phyloP scores from a whole-genome alignment of 2,329 filamentous ascomycete species.

The Diaporthe sp. region DNA sequence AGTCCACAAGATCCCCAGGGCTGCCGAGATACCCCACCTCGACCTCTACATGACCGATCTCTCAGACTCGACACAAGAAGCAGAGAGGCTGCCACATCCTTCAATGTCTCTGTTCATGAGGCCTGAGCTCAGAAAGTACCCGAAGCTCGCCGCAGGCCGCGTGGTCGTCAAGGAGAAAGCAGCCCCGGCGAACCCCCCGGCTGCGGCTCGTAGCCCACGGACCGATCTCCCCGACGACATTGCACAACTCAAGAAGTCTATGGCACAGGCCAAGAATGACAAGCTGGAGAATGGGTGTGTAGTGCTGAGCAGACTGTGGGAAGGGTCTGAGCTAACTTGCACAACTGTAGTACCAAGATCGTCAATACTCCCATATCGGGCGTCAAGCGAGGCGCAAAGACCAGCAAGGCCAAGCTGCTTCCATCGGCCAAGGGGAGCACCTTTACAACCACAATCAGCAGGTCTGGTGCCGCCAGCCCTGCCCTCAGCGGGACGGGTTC shows the following conservation, averaged over 20 bases:
- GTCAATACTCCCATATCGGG: slow-evolving; percentile 48
- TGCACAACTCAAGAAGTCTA: slow-evolving; percentile 60
- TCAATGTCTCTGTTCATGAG: slow-evolving; percentile 64
- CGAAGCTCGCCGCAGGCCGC: slow-evolving; percentile 41
- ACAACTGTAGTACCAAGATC: slow-evolving; percentile 51
- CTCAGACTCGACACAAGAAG: slow-evolving; percentile 59
- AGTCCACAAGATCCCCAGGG: slow-evolving; percentile 48
- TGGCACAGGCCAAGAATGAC: slow-evolving; percentile 58
- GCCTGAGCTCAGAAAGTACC: slow-evolving; percentile 45
- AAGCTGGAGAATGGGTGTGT: slow-evolving; percentile 60
- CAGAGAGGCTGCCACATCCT: slow-evolving; percentile 62
- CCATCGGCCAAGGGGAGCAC: slow-evolving; percentile 55
- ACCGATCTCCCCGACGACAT: slow-evolving; percentile 58
- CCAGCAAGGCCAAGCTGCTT: slow-evolving; percentile 46
- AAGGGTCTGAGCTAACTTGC: slow-evolving; percentile 46
- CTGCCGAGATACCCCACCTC: slow-evolving; percentile 61
- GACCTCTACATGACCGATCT: slow-evolving; percentile 69
- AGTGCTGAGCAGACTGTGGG: slow-evolving; percentile 38
- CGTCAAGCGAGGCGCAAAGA: slow-evolving; percentile 44
- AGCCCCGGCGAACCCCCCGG: slow-evolving; percentile 41
- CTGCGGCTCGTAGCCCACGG: slow-evolving; percentile 45
- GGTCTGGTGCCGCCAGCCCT: slow-evolving; percentile 67
- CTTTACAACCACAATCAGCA: slow-evolving; percentile 52
- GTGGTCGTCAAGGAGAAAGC: slow-evolving; percentile 37
- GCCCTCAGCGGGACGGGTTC: slow-evolving; percentile 67